phyloP scores from a whole-genome alignment of 768 basidiomycete species.

The Hypholoma fasciculare region DNA sequence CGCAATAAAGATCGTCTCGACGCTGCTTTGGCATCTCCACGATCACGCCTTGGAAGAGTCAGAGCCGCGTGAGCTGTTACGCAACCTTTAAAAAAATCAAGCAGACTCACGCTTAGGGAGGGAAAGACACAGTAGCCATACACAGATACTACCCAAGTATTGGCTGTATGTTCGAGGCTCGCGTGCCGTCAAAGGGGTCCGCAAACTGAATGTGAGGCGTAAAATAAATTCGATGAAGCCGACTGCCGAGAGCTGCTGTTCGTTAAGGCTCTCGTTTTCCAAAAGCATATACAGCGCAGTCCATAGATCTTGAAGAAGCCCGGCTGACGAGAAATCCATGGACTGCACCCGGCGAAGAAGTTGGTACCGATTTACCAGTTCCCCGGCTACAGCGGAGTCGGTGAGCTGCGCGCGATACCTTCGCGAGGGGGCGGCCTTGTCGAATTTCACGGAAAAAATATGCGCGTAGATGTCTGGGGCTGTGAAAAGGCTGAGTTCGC shows the following conservation, averaged over 20 bases:
- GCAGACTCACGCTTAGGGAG: constrained; percentile 37
- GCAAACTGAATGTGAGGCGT: constrained; percentile 23
- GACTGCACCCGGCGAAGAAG: constrained; percentile 49
- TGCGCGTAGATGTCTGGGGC: constrained; percentile 58
- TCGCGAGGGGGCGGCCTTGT: constrained; percentile 29
- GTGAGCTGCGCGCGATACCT: constrained; percentile 26
- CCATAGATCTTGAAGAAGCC: constrained; percentile 50
- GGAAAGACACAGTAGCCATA: constrained; percentile 42
- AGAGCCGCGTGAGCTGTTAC: constrained; percentile 11
- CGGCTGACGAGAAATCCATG: constrained; percentile 27
- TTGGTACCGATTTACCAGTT: constrained; percentile 47
- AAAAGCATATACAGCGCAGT: constrained; percentile 60
- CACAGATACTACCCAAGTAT: constrained; percentile 28
- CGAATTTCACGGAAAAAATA: constrained; percentile 54
- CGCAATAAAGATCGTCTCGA: constrained; percentile 36
- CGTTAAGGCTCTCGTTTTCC: constrained; percentile 53
- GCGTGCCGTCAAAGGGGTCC: background rate
- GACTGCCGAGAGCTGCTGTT: constrained; percentile 40
- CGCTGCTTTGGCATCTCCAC: constrained; percentile 33
- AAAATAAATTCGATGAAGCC: constrained; percentile 41
- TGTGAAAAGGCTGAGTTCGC: constrained; percentile 37
- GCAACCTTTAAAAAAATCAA: constrained; percentile 6
- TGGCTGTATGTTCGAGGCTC: constrained; percentile 9
- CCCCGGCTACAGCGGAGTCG: constrained; percentile 43
- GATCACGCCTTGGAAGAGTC: constrained; percentile 29